Base-by-base conservation (phyloP, 306 rosid species). In the Neltuma alba region DNA sequence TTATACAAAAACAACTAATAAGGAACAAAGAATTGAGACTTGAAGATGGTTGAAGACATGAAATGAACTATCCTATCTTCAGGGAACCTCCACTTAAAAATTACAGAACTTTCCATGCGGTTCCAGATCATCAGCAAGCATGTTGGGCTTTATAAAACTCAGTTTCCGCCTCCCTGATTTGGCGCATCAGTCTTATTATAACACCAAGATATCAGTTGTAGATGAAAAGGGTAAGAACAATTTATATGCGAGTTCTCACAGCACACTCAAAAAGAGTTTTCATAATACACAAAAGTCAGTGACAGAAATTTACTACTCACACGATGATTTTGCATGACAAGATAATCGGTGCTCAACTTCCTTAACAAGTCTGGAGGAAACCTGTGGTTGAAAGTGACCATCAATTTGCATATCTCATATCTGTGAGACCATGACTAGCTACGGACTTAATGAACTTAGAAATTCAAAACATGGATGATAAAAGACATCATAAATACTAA, bases 311-410 rank as follows among this genome's bases (percentile, higher is more conserved):
- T 54, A 30, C 41, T 48, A 90, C 97, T 91, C 80, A 91, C 99
- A 38, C 12, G 80, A 80, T 95, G 98, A 82, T 90, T 90, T 83
- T 95, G 98, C 94, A 95, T 85, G 79, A 85, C 90, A 67, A 95
- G 82, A 80, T 98, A 95, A 73, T 95, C 97, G 74, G 88, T 93
- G 72, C 86, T 86, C 90, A 95, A 50, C 84, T 89, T 92, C 78
- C 76, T 55, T 68, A 93, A 85, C 83, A 95, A 88, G 55, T 89
- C 93, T 23, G 89, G 90, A 68, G 98, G 96, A 87, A 95, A 95
- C 77, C 99, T 95, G 89, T 84, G 82, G 34, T 42, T 72, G 33
- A 30, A 66, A 61, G 63, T 21, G 64, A 50, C 42, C 48, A 73
- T 14, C 38, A 58, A 78, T 33, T 10, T 42, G 45, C 41, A 62